These are phyloP conservation scores for Arthrobotrys megalospora DNA, from an alignment of 2,329 filamentous ascomycete species.

Conservation along the genomic window DNA sequence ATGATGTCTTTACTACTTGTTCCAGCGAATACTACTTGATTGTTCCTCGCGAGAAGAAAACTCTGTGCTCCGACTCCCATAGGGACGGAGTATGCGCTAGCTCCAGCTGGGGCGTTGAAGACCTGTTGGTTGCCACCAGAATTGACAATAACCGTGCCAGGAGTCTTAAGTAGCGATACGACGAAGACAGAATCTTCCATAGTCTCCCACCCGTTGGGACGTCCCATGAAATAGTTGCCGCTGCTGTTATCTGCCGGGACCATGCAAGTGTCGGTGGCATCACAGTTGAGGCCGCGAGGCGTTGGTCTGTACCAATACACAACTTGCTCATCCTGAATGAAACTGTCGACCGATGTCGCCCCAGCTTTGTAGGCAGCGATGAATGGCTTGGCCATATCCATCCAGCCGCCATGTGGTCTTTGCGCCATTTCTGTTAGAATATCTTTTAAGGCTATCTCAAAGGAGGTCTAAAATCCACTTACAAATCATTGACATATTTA, in stretches of 20 bases:
- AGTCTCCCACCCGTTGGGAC: constrained; percentile 71
- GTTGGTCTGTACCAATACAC: constrained; percentile 69
- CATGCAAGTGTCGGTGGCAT: constrained; percentile 72
- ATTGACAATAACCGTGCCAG: constrained; percentile 69
- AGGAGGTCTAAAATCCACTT: neutral
- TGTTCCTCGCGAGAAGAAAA: constrained; percentile 70
- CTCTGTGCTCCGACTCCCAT: constrained; percentile 71
- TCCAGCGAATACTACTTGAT: constrained; percentile 68
- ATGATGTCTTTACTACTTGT: constrained; percentile 72
- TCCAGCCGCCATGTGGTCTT: constrained; percentile 71
- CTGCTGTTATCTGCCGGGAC: constrained; percentile 68
- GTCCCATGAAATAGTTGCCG: constrained; percentile 72
- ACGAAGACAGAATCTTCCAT: constrained; percentile 72
- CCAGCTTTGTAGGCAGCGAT: constrained; percentile 71
- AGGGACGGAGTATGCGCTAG: constrained; percentile 69
- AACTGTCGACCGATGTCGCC: constrained; percentile 65
- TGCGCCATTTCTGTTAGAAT: constrained; percentile 4
- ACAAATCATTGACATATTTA: constrained; percentile 67
- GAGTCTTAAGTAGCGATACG: constrained; percentile 70
- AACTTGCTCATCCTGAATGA: constrained; percentile 66
- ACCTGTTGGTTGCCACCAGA: constrained; percentile 69
- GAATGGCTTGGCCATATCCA: constrained; percentile 70
- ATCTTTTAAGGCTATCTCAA: neutral
- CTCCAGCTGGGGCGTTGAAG: constrained; percentile 70
- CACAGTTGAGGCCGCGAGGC: constrained; percentile 68